phyloP scores from a whole-genome alignment of 768 basidiomycete genomes.

The Coprinopsis sp. region DNA sequence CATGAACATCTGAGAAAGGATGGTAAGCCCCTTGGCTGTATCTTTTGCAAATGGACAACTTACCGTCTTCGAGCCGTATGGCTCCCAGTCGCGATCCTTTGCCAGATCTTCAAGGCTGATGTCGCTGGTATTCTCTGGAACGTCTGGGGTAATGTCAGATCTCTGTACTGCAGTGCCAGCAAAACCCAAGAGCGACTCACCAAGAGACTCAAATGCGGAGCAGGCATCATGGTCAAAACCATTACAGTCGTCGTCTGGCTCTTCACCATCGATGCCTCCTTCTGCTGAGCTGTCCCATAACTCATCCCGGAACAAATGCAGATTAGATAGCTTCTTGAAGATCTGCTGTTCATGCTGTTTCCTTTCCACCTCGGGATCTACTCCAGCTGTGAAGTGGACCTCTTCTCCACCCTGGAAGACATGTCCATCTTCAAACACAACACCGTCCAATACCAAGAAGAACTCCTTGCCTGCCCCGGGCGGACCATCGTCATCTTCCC shows the following conservation, averaged over 20 bases:
- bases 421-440: background rate
- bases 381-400: background rate
- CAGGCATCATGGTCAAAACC: too few species aligned
- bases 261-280: background rate
- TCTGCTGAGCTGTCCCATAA: too few species aligned
- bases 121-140: too few species aligned
- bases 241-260: background rate
- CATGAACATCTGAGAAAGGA: constrained; percentile 11
- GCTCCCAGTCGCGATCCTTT: too few species aligned
- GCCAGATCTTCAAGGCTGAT: too few species aligned
- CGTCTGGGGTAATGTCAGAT: too few species aligned
- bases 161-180: too few species aligned
- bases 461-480: background rate
- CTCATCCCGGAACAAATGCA: background rate
- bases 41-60: background rate
- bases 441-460: background rate
- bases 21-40: background rate
- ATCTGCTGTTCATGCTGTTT: background rate
- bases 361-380: background rate
- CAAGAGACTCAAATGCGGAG: too few species aligned
- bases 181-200: too few species aligned
- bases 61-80: background rate
- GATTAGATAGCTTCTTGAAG: background rate
- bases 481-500: background rate
- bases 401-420: background rate